These are phyloP conservation scores for Setaria viridis DNA, from an alignment of 202 grass and related monocot species.

Conservation along the genomic window DNA sequence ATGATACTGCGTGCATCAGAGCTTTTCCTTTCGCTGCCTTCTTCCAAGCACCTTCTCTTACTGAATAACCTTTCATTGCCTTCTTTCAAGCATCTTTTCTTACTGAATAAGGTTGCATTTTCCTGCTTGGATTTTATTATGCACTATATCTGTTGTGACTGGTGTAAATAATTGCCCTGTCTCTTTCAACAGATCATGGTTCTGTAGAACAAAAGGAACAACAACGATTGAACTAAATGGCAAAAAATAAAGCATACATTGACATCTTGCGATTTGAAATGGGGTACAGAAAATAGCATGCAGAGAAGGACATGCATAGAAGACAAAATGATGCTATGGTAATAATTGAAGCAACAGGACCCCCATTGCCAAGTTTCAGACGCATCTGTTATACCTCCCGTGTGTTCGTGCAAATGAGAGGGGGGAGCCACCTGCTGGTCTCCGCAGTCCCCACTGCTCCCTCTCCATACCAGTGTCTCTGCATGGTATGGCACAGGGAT, in stretches of 20 bases:
- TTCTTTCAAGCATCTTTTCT: constrained; percentile 1
- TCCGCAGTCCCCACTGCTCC: constrained; percentile 55
- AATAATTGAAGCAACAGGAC: constrained; percentile 41
- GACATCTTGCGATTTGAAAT: constrained; percentile 19
- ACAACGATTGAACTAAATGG: constrained; percentile 9
- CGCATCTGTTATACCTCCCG: constrained; percentile 31
- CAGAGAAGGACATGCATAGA: constrained; percentile 46
- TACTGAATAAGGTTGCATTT: background rate
- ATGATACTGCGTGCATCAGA: background rate
- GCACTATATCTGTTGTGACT: background rate
- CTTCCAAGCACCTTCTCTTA: background rate
- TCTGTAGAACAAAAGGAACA: constrained; percentile 43
- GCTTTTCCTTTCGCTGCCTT: background rate
- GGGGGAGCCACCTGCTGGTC: constrained; percentile 49
- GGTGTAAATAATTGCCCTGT: constrained; percentile 8
- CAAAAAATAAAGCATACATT: background rate
- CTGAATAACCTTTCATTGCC: background rate
- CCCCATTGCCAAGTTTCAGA: constrained; percentile 51
- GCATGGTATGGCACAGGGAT: constrained; percentile 61
- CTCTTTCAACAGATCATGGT: background rate
- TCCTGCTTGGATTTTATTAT: background rate
- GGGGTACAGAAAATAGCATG: constrained; percentile 23
- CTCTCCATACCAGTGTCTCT: constrained; percentile 49
- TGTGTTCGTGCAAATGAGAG: constrained; percentile 56
- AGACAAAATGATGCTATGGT: constrained; percentile 50